Conservation (phyloP, 2,329 filamentous ascomycete species). For the Calonectria montana region DNA sequence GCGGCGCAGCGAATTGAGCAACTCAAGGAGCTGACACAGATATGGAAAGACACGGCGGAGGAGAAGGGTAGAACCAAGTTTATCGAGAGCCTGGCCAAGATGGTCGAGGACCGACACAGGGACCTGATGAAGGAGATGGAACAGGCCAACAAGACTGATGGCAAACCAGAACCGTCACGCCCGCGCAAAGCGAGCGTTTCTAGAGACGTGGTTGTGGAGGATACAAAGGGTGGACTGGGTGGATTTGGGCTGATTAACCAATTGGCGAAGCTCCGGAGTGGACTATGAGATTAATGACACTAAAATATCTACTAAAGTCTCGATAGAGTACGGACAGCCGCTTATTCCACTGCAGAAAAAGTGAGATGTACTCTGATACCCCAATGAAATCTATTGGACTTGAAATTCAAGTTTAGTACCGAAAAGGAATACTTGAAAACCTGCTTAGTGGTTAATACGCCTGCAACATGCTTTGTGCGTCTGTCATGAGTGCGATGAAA, state of each 20-base stretch:
- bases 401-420: too few relatives aligned
- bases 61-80: conserved; percentile 87
- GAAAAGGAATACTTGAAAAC: neutral
- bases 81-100: conserved; percentile 82
- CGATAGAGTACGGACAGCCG: neutral
- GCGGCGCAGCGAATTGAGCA: conserved; percentile 81
- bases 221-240: conserved; percentile 57
- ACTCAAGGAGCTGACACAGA: conserved; percentile 77
- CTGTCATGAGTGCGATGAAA: too few relatives aligned
- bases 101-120: conserved; percentile 80
- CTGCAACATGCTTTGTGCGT: neutral
- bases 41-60: conserved; percentile 97
- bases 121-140: conserved; percentile 66
- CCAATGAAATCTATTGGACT: neutral
- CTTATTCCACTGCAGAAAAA: neutral
- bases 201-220: conserved; percentile 48
- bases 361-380: neutral
- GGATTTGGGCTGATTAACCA: conserved; percentile 73
- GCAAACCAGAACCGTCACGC: conserved; percentile 47
- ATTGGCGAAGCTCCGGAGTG: conserved; percentile 69
- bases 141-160: conserved; percentile 51
- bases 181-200: conserved; percentile 50
- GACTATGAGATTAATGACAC: conserved; percentile 51
- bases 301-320: neutral
- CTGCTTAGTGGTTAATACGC: too few relatives aligned